Percentiles rank a stretch among this genome's conserved stretches.
Conservation (phyloP, 371 early-diverging fungal genomes). For the Circinella umbellata region DNA sequence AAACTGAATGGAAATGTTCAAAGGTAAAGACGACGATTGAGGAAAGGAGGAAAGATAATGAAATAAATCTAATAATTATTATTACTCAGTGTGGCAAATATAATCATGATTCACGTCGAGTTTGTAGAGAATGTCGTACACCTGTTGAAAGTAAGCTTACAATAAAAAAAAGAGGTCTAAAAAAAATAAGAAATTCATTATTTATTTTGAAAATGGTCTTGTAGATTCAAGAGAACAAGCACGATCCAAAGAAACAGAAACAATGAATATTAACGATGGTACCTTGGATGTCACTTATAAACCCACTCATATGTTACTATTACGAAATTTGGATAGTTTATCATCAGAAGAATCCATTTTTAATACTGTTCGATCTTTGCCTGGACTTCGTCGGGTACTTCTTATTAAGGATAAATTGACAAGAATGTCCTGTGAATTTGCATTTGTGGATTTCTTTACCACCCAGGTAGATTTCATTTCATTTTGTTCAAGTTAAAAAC, state of each 20-base stretch:
- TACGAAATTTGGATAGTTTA: constrained; percentile 57
- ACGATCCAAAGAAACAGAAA: constrained; percentile 37
- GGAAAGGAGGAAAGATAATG: neutral
- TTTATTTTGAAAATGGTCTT: neutral
- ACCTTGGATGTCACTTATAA: constrained; percentile 44
- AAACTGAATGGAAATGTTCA: constrained; percentile 59
- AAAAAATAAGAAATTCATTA: too few species aligned
- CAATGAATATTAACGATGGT: constrained; percentile 58
- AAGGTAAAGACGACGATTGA: constrained; percentile 22
- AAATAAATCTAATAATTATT: neutral
- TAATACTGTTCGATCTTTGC: constrained; percentile 27
- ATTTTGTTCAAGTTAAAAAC: neutral
- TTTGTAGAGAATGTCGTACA: constrained; percentile 43
- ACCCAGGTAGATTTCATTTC: constrained; percentile 28
- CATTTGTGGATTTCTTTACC: constrained; percentile 56
- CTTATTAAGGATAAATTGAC: constrained; percentile 62
- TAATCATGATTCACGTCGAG: constrained; percentile 41
- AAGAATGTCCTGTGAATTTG: constrained; percentile 61
- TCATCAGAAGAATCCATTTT: constrained; percentile 59
- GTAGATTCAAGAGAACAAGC: constrained; percentile 33
- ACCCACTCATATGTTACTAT: constrained; percentile 46
- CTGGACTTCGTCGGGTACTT: constrained; percentile 38
- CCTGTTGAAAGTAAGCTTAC: constrained; percentile 31
- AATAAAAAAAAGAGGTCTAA: too few species aligned
- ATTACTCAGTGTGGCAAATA: constrained; percentile 40